phyloP scores from a whole-genome alignment of 257 asterid species.

The Craterostigma plantagineum region DNA sequence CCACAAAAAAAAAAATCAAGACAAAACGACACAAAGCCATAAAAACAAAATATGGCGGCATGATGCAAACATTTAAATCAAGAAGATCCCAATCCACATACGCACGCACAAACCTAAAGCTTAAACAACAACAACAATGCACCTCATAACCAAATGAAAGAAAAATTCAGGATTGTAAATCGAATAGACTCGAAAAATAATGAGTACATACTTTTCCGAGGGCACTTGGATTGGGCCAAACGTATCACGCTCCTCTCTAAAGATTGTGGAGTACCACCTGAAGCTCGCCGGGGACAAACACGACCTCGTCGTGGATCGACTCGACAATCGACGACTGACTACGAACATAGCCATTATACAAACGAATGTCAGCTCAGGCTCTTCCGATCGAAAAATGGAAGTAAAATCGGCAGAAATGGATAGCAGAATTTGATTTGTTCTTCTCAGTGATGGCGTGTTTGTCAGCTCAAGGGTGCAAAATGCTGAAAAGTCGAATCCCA shows the following conservation, averaged over 20 bases:
- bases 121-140: not conserved
- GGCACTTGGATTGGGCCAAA: slow-evolving; percentile 93
- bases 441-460: too few species aligned
- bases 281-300: slow-evolving; percentile 16
- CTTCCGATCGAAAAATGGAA: slow-evolving; percentile 6
- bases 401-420: not conserved
- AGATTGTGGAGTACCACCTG: slow-evolving; percentile 47
- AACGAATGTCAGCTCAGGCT: slow-evolving; percentile 4
- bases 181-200: not conserved
- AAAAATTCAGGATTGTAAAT: not conserved
- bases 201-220: slow-evolving; percentile 37
- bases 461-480: too few species aligned
- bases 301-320: slow-evolving; percentile 21
- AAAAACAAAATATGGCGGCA: too few species aligned
- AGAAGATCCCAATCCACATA: too few species aligned
- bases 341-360: slow-evolving; percentile 1
- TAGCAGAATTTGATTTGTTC: slow-evolving; percentile 8
- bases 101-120: too few species aligned
- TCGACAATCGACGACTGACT: slow-evolving; percentile 33
- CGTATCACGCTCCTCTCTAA: slow-evolving; percentile 78
- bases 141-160: not conserved
- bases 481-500: too few species aligned
- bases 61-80: too few species aligned
- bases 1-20: too few species aligned
- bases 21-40: too few species aligned